A percentile compares a stretch with the other conserved stretches of the same genome.
These are phyloP conservation scores for Didymella pomorum DNA, from an alignment of 2,329 filamentous ascomycete species.

Conservation along the genomic window DNA sequence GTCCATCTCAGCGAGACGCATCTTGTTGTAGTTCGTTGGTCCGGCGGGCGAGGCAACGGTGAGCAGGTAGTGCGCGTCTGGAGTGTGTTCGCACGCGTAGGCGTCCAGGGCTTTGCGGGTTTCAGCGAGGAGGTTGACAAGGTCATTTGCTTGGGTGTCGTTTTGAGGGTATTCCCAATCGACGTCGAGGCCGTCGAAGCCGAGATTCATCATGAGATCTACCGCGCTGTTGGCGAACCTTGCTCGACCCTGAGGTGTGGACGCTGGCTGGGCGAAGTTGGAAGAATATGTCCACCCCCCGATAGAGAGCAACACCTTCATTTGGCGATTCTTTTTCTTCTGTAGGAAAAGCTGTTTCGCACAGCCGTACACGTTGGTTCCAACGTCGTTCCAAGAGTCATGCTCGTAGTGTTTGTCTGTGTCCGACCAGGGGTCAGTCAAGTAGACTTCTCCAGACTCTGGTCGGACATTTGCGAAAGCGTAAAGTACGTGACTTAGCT, in stretches of 20 bases:
- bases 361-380: conserved; percentile 50
- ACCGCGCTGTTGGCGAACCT: conserved; percentile 48
- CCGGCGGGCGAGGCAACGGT: conserved; percentile 57
- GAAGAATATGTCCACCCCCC: conserved; percentile 52
- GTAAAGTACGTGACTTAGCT: conserved; percentile 51
- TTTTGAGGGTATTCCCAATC: conserved; percentile 50
- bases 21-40: conserved; percentile 54
- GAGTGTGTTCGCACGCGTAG: conserved; percentile 52
- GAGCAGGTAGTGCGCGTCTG: conserved; percentile 54
- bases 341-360: conserved; percentile 49
- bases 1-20: conserved; percentile 57
- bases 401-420: conserved; percentile 49
- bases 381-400: conserved; percentile 52
- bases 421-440: conserved; percentile 50
- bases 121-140: conserved; percentile 45
- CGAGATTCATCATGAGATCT: conserved; percentile 43
- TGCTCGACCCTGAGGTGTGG: conserved; percentile 39
- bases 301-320: conserved; percentile 50
- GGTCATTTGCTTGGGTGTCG: conserved; percentile 43
- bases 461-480: conserved; percentile 50
- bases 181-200: conserved; percentile 44
- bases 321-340: conserved; percentile 49
- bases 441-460: conserved; percentile 49
- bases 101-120: conserved; percentile 49
- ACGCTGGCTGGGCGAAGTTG: conserved; percentile 46